Evolutionary conservation across 2,329 filamentous ascomycete genomes (phyloP).

Genomic region (Aspergillus felis): DNA sequence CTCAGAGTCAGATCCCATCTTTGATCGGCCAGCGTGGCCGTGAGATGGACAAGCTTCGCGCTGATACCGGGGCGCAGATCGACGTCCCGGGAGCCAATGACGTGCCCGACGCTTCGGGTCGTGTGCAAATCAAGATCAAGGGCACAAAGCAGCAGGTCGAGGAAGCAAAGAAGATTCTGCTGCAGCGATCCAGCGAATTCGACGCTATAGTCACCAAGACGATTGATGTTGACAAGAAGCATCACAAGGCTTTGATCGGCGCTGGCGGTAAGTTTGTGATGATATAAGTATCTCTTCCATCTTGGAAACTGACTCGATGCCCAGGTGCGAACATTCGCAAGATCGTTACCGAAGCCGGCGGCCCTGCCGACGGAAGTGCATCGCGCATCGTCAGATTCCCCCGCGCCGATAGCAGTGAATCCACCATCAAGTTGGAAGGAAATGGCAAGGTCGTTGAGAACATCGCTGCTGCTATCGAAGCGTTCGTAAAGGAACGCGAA

Average conservation of each 20-base stretch:
- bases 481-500: constrained; percentile 77
- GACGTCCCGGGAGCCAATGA: constrained; percentile 83
- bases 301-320: not conserved
- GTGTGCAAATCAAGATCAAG: constrained; percentile 85
- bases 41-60: constrained; percentile 84
- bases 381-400: constrained; percentile 94
- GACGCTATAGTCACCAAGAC: constrained; percentile 83
- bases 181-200: constrained; percentile 81
- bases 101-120: constrained; percentile 58
- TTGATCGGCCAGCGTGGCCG: constrained; percentile 87
- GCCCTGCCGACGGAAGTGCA: constrained; percentile 79
- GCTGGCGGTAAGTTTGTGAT: constrained; percentile 64
- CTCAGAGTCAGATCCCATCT: constrained; percentile 88
- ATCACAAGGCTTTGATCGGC: constrained; percentile 83
- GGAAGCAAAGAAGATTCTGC: constrained; percentile 83
- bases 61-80: constrained; percentile 80
- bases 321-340: constrained; percentile 79
- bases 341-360: constrained; percentile 83
- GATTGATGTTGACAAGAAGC: constrained; percentile 88
- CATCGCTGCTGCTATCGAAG: constrained; percentile 76
- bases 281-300: not conserved
- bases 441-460: constrained; percentile 80
- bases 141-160: constrained; percentile 88
- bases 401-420: constrained; percentile 76
- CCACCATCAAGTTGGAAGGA: constrained; percentile 83